phyloP scores from a whole-genome alignment of 805 yeast species.

The Cyberlindnera sargentensis region DNA sequence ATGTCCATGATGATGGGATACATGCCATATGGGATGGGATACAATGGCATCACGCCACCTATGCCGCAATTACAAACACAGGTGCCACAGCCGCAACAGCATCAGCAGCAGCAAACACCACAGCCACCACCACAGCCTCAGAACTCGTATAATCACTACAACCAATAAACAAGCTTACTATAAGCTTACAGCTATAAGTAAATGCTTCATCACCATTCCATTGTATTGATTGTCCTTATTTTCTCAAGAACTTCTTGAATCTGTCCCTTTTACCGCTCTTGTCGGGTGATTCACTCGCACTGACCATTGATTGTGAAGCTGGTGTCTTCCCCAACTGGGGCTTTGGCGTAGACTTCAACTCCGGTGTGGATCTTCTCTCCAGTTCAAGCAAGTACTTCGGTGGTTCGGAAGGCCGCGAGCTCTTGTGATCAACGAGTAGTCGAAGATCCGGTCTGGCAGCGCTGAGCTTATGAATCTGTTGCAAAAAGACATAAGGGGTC shows the following conservation, averaged over 20 bases:
- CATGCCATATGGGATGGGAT: too few relatives aligned
- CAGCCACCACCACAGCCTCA: too few relatives aligned
- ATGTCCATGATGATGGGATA: too few relatives aligned
- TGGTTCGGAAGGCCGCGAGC: conserved; percentile 28
- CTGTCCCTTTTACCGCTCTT: conserved; percentile 40
- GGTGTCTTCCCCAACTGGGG: too few relatives aligned
- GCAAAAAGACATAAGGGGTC: conserved; percentile 39
- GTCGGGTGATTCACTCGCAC: conserved; percentile 12
- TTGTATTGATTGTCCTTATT: too few relatives aligned
- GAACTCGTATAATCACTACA: too few relatives aligned
- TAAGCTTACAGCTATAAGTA: too few relatives aligned
- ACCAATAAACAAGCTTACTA: too few relatives aligned
- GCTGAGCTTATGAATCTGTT: conserved; percentile 31
- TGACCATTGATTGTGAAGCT: too few relatives aligned
- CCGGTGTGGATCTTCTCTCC: conserved; percentile 6
- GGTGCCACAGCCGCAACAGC: not conserved
- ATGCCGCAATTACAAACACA: not conserved
- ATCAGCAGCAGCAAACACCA: conserved; percentile 1
- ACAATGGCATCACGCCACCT: not conserved
- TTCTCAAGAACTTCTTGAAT: conserved; percentile 39
- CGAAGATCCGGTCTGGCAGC: conserved; percentile 35
- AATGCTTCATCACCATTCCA: too few relatives aligned
- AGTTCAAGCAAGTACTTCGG: conserved; percentile 37
- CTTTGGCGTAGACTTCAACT: too few relatives aligned
- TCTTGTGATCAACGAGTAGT: conserved; percentile 30